These are phyloP conservation scores for Ophiocordyceps camponoti-rufipedis DNA, from an alignment of 2,329 filamentous ascomycete species.

Conservation along the genomic window DNA sequence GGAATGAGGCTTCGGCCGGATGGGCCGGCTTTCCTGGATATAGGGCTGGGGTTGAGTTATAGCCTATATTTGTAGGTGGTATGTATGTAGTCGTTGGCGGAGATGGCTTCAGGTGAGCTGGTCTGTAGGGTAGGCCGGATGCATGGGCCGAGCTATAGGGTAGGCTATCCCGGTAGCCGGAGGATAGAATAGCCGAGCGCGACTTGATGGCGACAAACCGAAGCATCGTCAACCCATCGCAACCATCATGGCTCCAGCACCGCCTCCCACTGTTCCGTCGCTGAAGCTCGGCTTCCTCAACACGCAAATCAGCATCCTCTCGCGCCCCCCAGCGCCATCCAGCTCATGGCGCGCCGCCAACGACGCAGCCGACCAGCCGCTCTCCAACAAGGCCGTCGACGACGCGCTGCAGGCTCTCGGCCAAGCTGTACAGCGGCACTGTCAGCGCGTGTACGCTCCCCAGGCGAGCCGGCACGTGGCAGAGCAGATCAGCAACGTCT, in stretches of 20 bases:
- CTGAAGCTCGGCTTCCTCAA: conserved; percentile 48
- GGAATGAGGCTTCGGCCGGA: not conserved
- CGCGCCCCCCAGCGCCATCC: conserved; percentile 38
- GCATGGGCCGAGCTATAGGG: no score
- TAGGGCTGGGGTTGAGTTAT: not conserved
- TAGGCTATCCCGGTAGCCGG: no score
- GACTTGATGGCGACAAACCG: no score
- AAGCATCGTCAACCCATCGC: no score
- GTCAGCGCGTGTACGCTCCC: conserved; percentile 44
- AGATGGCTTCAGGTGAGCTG: no score
- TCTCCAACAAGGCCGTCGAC: conserved; percentile 32
- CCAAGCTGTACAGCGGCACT: conserved; percentile 44
- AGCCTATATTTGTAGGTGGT: no score
- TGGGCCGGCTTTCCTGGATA: not conserved
- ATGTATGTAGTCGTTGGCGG: no score
- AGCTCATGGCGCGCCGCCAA: conserved; percentile 32
- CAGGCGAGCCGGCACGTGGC: conserved; percentile 54
- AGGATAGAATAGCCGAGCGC: no score
- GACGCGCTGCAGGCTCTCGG: conserved; percentile 42
- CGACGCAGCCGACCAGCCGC: conserved; percentile 18
- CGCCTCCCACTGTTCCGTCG: conserved; percentile 33
- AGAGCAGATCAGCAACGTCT: conserved; percentile 52
- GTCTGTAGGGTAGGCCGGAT: no score
- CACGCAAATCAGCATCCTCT: conserved; percentile 43
- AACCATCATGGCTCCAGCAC: not conserved